Percentiles rank a stretch among this genome's conserved stretches.
These are phyloP conservation scores for Penicillium hordei DNA, from an alignment of 2,329 filamentous ascomycete genomes.

Conservation along the genomic window DNA sequence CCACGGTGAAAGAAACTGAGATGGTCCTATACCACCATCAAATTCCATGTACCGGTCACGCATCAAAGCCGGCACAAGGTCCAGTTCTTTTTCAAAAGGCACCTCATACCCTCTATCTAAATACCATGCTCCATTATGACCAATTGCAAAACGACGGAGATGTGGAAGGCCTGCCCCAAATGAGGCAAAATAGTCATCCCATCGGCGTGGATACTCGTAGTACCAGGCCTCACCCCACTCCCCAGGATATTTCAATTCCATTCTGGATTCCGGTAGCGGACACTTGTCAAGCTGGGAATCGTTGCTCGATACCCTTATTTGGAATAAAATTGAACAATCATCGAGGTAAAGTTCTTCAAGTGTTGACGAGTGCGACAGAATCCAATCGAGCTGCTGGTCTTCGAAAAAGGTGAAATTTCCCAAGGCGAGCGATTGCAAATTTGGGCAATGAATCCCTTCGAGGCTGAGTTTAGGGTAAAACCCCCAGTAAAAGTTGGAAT, in stretches of 20 bases:
- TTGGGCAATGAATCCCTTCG: background rate
- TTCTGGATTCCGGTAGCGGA: background rate
- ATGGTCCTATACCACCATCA: background rate
- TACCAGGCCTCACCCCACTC: fast-evolving
- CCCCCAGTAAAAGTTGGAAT: background rate
- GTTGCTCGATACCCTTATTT: background rate
- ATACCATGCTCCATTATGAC: background rate
- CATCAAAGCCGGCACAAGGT: background rate
- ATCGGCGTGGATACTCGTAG: background rate
- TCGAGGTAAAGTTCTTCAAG: conserved; percentile 2
- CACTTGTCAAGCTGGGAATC: background rate
- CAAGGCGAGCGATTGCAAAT: background rate
- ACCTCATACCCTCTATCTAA: background rate
- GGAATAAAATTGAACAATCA: background rate
- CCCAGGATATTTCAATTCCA: background rate
- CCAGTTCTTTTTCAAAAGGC: background rate
- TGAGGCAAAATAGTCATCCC: conserved; percentile 1
- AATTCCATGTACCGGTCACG: background rate
- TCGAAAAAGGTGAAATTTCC: background rate
- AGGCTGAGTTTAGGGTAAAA: background rate
- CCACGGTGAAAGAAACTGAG: background rate
- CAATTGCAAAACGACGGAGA: background rate
- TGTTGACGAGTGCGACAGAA: conserved; percentile 3
- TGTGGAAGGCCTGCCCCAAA: background rate
- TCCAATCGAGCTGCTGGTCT: conserved; percentile 4